Base-by-base conservation (phyloP, 192 early-diverging fungal species). In the Entomortierella lignicola region DNA sequence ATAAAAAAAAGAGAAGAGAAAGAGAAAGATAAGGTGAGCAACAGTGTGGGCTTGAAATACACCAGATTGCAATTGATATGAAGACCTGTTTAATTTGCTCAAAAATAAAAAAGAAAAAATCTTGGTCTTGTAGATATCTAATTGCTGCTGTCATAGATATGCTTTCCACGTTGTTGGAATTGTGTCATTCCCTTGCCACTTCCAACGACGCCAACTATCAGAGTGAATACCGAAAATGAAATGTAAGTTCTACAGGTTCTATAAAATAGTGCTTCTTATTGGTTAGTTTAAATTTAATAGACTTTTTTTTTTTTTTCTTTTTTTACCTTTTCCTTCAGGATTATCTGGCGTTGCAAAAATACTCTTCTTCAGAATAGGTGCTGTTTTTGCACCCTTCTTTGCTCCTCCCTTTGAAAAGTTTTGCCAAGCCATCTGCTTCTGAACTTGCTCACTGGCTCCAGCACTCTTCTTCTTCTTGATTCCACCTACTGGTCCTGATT, bases 321-420 rank as follows among this genome's bases (percentile, higher is more conserved):
- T 27, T 29, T 67, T 79, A 87, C 88, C 88, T 90, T 91, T 83
- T 71, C 93, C 82, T 66, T 93, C 77, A 4, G 91, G 91, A 79
- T 92, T 92, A 61, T 92, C 92, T 0, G 93, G 92, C 6, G 91
- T 94, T n/a, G 89, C 84, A 82, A 94, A 94, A 42, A 94, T 94
- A 71, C 89, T 90, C 68, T 85, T 86, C 58, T 92, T 91, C 42
- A 93, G 87, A 39, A 91, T 71, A 0, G 86, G 79, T 0, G 81
- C 57, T 8, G 72, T 65, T 68, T 63, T 77, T 58, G 27, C 51
- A 23, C 61, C 51, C 56, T 91, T 92, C 63, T 88, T 91, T 37
- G 71, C 84, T 30, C 80, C 81, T 11, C 82, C 82, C n/a, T 72
- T 84, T 1, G 93, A 91, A 85, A 94, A 94, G 32, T 84, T 85